Evolutionary conservation across 2,329 filamentous ascomycete genomes (phyloP), one percentile per base, ranked within the genome.

Genomic region (Alternaria sp.): DNA sequence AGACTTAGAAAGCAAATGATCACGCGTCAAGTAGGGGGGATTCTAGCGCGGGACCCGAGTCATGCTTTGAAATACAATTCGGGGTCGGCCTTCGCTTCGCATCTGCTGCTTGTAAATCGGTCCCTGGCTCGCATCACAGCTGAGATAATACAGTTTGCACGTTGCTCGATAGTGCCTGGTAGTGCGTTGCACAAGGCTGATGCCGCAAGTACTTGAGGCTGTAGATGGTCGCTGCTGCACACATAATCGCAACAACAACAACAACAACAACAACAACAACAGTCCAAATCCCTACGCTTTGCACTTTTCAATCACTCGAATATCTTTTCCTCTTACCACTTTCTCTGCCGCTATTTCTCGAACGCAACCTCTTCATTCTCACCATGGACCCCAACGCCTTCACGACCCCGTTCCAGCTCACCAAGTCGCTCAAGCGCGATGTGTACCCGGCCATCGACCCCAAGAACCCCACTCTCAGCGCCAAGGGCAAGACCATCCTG

Each of bases 371-470:
- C 9, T 6, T 2, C 36, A 11, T 40, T 1, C 36, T 40, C 36
- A 40, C 5, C 36, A 49, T 49, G 46, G 46, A 49, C 26, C 9
- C 23, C 23, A 49, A 69, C 45, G 67, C 66, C 5, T 60, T 70
- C 26, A 71, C 66, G 7, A 26, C 46, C 17, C 68, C 66, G 23
- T 65, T 57, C 47, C 70, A 71, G 49, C 51, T 67, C 30, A 73
- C 69, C 19, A 68, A 70, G 54, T 26, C 54, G 44, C 36, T 69
- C 21, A 69, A 51, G 51, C 66, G 66, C 23, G 68, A 68, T 50
- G 50, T 71, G 6, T 72, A 73, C 52, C 65, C 67, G 13, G 43
- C 62, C 1, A 60, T 73, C 23, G 64, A 71, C 9, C 69, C 69
- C 9, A 67, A 32, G 3, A 59, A 67, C 3, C 55, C 62, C 12